phyloP scores from a whole-genome alignment of 495 filamentous ascomycete species.

The Annulohypoxylon maeteangense region DNA sequence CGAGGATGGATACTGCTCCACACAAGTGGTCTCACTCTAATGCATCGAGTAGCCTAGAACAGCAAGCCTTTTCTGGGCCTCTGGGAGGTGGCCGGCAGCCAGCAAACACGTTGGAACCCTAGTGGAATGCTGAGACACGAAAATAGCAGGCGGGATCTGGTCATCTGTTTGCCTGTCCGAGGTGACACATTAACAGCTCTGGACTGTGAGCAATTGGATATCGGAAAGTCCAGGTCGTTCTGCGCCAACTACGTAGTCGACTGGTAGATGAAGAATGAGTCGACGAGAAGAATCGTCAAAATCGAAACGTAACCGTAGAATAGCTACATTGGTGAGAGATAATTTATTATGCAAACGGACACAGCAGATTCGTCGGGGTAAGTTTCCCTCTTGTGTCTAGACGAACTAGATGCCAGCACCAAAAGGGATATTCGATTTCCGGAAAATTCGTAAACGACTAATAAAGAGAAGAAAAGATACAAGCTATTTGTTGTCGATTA shows the following conservation, averaged over 20 bases:
- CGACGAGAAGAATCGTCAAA: slow-evolving; percentile 4
- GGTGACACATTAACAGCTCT: slow-evolving; percentile 37
- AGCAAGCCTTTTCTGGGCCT: slow-evolving; percentile 35
- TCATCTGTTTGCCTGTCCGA: slow-evolving; percentile 42
- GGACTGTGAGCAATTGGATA: slow-evolving; percentile 30
- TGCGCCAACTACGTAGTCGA: slow-evolving; percentile 13
- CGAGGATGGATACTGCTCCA: slow-evolving; percentile 42
- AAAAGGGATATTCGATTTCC: slow-evolving; percentile 5
- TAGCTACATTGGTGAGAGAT: slow-evolving; percentile 18
- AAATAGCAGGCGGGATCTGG: slow-evolving; percentile 31
- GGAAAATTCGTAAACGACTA: slow-evolving; percentile 21
- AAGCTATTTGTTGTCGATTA: slow-evolving; percentile 14
- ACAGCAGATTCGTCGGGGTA: slow-evolving; percentile 15
- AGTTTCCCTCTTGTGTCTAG: slow-evolving; percentile 12
- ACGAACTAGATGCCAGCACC: slow-evolving; percentile 21
- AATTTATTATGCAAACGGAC: slow-evolving; percentile 22
- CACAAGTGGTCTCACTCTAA: slow-evolving; percentile 45
- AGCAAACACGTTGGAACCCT: slow-evolving; percentile 41
- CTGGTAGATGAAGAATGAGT: slow-evolving; percentile 9
- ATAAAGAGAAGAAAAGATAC: slow-evolving; percentile 12
- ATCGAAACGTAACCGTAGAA: slow-evolving; percentile 15
- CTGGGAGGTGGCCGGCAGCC: slow-evolving; percentile 31
- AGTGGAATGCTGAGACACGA: slow-evolving; percentile 33
- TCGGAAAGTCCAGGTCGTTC: slow-evolving; percentile 26
- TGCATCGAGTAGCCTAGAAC: slow-evolving; percentile 47